Evolutionary conservation across 768 basidiomycete species (phyloP).

Genomic region (Rhodocollybia butyracea): DNA sequence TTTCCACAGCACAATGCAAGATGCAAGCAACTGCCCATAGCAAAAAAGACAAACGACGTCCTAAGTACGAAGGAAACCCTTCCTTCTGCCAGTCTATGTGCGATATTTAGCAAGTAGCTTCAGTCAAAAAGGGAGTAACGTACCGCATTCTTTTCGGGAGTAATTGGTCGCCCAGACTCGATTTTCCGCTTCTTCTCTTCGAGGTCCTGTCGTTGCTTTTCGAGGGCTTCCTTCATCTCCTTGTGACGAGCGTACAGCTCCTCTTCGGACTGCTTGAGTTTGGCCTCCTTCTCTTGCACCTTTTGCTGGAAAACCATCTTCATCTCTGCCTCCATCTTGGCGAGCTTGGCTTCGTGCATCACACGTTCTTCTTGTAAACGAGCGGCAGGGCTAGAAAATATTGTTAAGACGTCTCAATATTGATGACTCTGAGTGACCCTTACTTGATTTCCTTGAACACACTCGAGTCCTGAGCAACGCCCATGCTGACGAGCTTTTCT

Average conservation of each 20-base stretch:
- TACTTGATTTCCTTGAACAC: conserved; percentile 99
- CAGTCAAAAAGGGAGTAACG: conserved; percentile 27
- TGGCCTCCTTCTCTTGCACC: conserved; percentile 98
- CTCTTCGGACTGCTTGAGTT: conserved; percentile 98
- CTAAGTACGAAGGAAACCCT: conserved; percentile 73
- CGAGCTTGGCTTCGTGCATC: conserved; percentile 93
- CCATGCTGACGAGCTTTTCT: conserved; percentile 95
- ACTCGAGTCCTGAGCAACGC: conserved; percentile 93
- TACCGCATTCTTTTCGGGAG: conserved; percentile 89
- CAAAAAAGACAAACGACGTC: conserved; percentile 21
- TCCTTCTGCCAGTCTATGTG: conserved; percentile 59
- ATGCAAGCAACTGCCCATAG: conserved; percentile 21
- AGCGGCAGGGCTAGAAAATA: conserved; percentile 74
- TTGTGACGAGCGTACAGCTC: conserved; percentile 98
- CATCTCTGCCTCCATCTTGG: conserved; percentile 99
- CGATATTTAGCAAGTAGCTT: conserved; percentile 13
- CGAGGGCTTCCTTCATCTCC: conserved; percentile 99
- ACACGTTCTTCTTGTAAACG: conserved; percentile 95
- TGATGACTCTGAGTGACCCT: conserved; percentile 26
- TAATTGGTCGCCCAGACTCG: conserved; percentile 91
- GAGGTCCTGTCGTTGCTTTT: conserved; percentile 92
- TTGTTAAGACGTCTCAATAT: conserved; percentile 11
- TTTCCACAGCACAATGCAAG: neutral
- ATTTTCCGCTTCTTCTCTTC: conserved; percentile 98
- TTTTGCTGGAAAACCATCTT: conserved; percentile 99